Percentiles rank a stretch among this genome's conserved stretches.
These are phyloP conservation scores for rapeseed (Brassica napus) DNA, from an alignment of 345 rosid genomes.

Conservation along the genomic window Da-Ae NC_063435.1:2321001-2321500, in stretches of 20 bases:
- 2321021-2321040: too few relatives aligned
- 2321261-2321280: neutral
- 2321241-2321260: neutral
- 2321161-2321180: neutral
- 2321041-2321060: too few relatives aligned
- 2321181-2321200: neutral
- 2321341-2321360: neutral
- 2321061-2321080: too few relatives aligned
- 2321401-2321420: neutral
- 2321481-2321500: too few relatives aligned
- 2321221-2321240: neutral
- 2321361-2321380: neutral
- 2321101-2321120: too few relatives aligned
- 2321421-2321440: slow-evolving; percentile 14
- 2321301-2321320: neutral
- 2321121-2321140: neutral
- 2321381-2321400: neutral
- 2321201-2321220: slow-evolving; percentile 10
- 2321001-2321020: too few relatives aligned
- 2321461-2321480: too few relatives aligned
- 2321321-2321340: neutral
- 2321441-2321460: slow-evolving; percentile 7
- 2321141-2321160: neutral
- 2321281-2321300: neutral
- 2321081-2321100: too few relatives aligned